Evolutionary conservation across 108 stramenopile genomes (phyloP), one percentile per base, ranked within the genome.

Genomic region (Bacterosira constricta): DNA sequence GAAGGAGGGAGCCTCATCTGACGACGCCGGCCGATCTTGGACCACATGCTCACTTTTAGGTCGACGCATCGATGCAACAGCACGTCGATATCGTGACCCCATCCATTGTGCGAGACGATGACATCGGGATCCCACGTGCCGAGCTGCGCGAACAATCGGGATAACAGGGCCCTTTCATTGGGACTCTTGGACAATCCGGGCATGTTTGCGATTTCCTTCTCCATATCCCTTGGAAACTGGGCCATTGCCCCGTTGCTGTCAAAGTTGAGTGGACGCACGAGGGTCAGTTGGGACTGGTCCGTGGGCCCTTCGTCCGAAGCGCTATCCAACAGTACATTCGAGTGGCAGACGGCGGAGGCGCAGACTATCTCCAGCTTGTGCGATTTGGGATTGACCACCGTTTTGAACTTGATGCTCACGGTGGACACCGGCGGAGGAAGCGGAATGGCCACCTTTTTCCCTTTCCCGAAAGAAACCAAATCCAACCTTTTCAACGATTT

Each of bases 71-170:
- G 90, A 39, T 56, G 77, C 32, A 99, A 89, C 8, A 99, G 85
- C 6, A 99, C 94, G 73, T 98, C 97, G 29, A 98, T 75, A 56
- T 98, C 98, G 63, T 97, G 97, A n/a, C 96, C 95, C 85, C 93
- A 90, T 27, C 97, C 93, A 82, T 99, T 98, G 91, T 99, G 99
- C 4, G 96, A 97, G 1, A 96, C 90, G 26, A 99, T 30, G 9
- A 98, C 88, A 63, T 99, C 99, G 11, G 99, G 99, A 80, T 99
- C 99, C 90, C 96, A 96, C 29, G 56, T 71, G 9, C 94, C 93
- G 47, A 98, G 62, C 66, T 93, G 91, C 26, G 79, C 78, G 52
- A 96, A 69, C 27, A 97, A 81, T 13, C 81, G 77, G 20, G 78
- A 91, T 29, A 99, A 75, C 64, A 99, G 81, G 6, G 96, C 95